Evolutionary conservation across 106 monocot genomes (phyloP), one percentile per base, ranked within the genome.

Genomic region (Dactylorhiza incarnata): DNA sequence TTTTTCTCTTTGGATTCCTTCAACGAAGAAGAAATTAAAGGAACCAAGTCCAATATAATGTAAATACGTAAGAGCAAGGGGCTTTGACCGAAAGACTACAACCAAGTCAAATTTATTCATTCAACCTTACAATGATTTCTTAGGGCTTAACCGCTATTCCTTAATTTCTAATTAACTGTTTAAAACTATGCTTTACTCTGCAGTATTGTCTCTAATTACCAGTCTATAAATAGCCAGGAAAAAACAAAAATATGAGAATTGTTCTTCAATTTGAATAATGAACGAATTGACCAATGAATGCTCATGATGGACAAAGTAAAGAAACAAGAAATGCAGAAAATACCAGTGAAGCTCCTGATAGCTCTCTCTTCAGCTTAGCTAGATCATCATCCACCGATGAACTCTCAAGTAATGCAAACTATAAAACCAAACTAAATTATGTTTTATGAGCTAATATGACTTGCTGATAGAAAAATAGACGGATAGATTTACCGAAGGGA

Each of bases 351-450:
- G 79, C 82, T 48, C 90, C 88, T 48, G 93, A 85, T 61, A 91
- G 52, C 43, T 91, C 94, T 53, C 49, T 91, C 70, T 94, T 97
- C 69, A 97, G 58, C 26, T 79, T 81, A 53, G 89, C 89, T 68
- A 97, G 87, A 87, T 97, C 94, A 83, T 97, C 97, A 86, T 97
- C 97, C 8, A 97, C 94, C 49, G 97, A 94, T 49, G 89, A 89
- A 76, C 74, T 89, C 76, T 97, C 97, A 65, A 97, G 84, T 82
- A 91, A 67, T 25, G 91, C 97, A 91, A 97, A 97, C 97, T 97
- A 82, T 78, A 82, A 75, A 76, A 37, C 17, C 62, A 7, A 80
- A 62, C 62, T 48, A 23, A 58, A 2, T 47, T 51, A 75, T 4
- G 2, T 44, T 29, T 63, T 74, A 50, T 50, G 19, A 61, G 45